Evolutionary conservation across 371 early-diverging fungal species (phyloP).

Genomic region (Parasitella parasitica): DNA sequence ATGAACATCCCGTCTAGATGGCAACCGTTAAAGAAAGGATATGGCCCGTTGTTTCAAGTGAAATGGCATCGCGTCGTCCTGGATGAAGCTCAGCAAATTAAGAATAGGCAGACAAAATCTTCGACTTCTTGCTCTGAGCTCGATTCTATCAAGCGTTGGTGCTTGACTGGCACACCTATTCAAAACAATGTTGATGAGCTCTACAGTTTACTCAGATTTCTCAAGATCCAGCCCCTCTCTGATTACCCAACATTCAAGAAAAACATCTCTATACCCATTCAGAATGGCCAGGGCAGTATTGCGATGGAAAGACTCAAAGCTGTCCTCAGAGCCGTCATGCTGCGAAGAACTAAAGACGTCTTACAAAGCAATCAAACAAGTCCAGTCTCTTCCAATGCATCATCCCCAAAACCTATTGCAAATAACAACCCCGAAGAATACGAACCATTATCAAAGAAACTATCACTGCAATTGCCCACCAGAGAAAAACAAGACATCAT

Average conservation of each 20-base stretch:
- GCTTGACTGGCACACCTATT: conserved; percentile 81
- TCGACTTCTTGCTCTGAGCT: conserved; percentile 63
- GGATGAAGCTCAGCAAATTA: conserved; percentile 92
- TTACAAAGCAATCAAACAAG: conserved; percentile 4
- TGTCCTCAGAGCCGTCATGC: conserved; percentile 64
- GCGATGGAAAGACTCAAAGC: conserved; percentile 62
- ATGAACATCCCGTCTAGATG: neutral
- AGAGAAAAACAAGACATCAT: conserved; percentile 55
- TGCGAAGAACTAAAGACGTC: conserved; percentile 71
- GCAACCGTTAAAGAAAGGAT: conserved; percentile 9
- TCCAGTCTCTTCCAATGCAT: neutral
- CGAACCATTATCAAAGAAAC: conserved; percentile 37
- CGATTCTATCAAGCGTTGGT: conserved; percentile 71
- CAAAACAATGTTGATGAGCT: conserved; percentile 91
- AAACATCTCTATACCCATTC: conserved; percentile 56
- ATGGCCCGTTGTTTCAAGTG: conserved; percentile 46
- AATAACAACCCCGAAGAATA: neutral
- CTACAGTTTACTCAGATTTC: conserved; percentile 79
- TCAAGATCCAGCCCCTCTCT: conserved; percentile 66
- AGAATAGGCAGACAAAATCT: conserved; percentile 70
- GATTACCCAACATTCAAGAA: conserved; percentile 54
- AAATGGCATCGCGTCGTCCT: conserved; percentile 55
- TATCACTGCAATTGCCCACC: conserved; percentile 61
- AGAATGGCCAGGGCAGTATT: conserved; percentile 24
- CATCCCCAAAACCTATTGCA: neutral